phyloP scores from a whole-genome alignment of 345 rosid species.

The Murraya paniculata region DNA sequence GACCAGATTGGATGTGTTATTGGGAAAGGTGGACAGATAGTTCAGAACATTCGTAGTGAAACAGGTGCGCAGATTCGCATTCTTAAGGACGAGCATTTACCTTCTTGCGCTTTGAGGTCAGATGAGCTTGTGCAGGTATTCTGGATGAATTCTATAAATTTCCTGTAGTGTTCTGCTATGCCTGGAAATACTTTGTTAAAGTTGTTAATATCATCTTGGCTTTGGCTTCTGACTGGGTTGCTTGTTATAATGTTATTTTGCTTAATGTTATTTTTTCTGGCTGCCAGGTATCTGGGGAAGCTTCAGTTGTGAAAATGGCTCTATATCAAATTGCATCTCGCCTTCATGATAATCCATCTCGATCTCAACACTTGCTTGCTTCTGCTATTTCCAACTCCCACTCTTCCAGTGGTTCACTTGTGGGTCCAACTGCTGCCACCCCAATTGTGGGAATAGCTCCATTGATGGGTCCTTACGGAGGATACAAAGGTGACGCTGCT shows the following conservation, averaged over 20 bases:
- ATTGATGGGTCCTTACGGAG: slow-evolving; percentile 69
- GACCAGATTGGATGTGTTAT: slow-evolving; percentile 98
- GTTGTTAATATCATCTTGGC: neutral
- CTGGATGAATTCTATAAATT: neutral
- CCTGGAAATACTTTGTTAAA: neutral
- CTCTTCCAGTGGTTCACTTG: slow-evolving; percentile 54
- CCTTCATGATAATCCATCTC: slow-evolving; percentile 89
- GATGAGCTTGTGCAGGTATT: slow-evolving; percentile 96
- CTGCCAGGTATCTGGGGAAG: slow-evolving; percentile 79
- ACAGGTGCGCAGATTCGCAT: slow-evolving; percentile 93
- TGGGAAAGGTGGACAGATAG: slow-evolving; percentile 94
- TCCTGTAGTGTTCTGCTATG: neutral
- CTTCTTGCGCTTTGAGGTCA: slow-evolving; percentile 72
- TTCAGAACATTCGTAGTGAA: slow-evolving; percentile 79
- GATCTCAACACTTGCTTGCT: slow-evolving; percentile 74
- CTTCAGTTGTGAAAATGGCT: slow-evolving; percentile 77
- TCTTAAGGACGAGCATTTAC: slow-evolving; percentile 83
- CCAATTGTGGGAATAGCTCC: slow-evolving; percentile 84
- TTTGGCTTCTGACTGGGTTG: neutral
- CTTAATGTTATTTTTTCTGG: neutral
- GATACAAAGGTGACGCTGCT: slow-evolving; percentile 68
- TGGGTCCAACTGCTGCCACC: slow-evolving; percentile 57
- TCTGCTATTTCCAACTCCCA: slow-evolving; percentile 58
- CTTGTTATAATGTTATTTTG: neutral
- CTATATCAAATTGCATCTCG: slow-evolving; percentile 74